A percentile compares a stretch with the other conserved stretches of the same genome.
These are phyloP conservation scores for Neofusicoccum sp. DNA, from an alignment of 2,329 filamentous ascomycete species.

Conservation along the genomic window DNA sequence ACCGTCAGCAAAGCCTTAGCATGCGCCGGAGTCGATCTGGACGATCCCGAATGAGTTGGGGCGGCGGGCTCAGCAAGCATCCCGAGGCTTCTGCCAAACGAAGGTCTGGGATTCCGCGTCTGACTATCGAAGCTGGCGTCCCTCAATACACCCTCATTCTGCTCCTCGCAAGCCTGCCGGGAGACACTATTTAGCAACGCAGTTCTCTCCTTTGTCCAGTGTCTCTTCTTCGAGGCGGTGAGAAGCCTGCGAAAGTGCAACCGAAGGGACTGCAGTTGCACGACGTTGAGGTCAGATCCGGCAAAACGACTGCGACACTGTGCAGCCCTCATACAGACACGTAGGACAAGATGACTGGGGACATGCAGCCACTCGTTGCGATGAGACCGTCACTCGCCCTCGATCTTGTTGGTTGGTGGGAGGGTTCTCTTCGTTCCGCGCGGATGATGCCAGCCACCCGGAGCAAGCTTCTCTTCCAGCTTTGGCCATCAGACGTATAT, in stretches of 20 bases:
- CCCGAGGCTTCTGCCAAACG: not conserved
- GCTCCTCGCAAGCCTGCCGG: not conserved
- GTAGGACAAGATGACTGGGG: constrained; percentile 9
- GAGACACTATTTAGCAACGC: not conserved
- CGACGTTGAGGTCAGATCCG: constrained; percentile 9
- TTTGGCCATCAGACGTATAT: not conserved
- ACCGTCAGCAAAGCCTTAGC: not conserved
- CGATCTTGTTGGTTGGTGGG: not conserved
- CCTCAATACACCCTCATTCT: constrained; percentile 11
- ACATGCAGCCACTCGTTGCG: constrained; percentile 14
- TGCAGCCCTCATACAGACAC: constrained; percentile 1
- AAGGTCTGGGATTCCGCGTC: not conserved
- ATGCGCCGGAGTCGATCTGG: not conserved
- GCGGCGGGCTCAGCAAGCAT: not conserved
- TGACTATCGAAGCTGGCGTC: not conserved
- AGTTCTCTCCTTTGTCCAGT: constrained; percentile 2
- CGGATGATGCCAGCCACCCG: not conserved
- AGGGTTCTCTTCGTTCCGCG: not conserved
- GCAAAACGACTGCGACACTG: constrained; percentile 16
- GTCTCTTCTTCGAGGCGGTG: constrained; percentile 13
- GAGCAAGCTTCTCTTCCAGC: constrained; percentile 6
- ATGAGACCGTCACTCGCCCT: constrained; percentile 1
- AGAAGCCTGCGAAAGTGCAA: not conserved
- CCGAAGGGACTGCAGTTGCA: constrained; percentile 13
- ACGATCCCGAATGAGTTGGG: not conserved